Conservation (phyloP, 106 monocot species). For the Dendrobium nobile region DNA sequence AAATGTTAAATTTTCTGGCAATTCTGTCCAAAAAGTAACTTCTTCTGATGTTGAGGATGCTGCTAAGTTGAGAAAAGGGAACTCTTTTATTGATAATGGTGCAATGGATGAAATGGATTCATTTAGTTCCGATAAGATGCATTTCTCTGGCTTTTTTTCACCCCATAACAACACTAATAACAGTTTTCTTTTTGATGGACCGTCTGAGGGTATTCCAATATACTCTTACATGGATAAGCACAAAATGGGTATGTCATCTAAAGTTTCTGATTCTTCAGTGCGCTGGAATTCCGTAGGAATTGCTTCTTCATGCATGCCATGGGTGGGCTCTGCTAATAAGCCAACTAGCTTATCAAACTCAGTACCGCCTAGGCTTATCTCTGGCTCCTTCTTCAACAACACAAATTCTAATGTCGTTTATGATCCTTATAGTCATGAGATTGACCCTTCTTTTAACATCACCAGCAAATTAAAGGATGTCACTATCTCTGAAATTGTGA, state of each 20-base stretch:
- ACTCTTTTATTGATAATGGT: constrained; percentile 28
- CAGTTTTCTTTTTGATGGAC: constrained; percentile 72
- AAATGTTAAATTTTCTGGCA: constrained; percentile 20
- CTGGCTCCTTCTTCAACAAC: constrained; percentile 67
- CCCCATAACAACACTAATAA: constrained; percentile 51
- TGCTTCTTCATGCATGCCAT: constrained; percentile 51
- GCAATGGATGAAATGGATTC: constrained; percentile 39
- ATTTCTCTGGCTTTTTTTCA: constrained; percentile 70
- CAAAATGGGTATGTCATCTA: constrained; percentile 16
- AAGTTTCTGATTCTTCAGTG: constrained; percentile 33
- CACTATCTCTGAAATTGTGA: constrained; percentile 47
- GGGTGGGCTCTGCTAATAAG: constrained; percentile 41
- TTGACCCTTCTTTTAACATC: constrained; percentile 41
- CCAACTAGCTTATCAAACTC: constrained; percentile 49
- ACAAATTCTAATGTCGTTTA: constrained; percentile 30
- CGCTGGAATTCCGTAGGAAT: constrained; percentile 45
- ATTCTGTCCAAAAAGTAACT: constrained; percentile 15
- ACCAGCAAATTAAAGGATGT: constrained; percentile 67
- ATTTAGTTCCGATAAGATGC: constrained; percentile 57
- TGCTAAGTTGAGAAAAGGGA: constrained; percentile 31
- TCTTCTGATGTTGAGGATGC: constrained; percentile 22
- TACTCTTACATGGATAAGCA: constrained; percentile 67
- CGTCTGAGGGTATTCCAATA: constrained; percentile 76
- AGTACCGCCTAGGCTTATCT: constrained; percentile 65
- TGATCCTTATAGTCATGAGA: constrained; percentile 29